Percentiles rank a stretch among this genome's conserved stretches.
phyloP scores from a whole-genome alignment of 306 rosid species.

The Quercus cerris region DNA sequence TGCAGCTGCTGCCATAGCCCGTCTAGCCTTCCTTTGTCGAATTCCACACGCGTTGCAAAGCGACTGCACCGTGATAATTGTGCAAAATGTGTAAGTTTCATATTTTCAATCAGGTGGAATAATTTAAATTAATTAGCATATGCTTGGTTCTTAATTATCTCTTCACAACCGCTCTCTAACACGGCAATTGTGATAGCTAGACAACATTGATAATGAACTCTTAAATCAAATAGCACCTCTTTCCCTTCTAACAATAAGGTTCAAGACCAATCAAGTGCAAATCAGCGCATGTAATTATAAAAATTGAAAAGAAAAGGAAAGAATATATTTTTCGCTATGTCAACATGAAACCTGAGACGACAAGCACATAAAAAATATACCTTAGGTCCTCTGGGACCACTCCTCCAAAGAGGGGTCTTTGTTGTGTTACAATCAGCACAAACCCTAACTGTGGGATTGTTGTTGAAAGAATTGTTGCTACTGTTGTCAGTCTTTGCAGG shows the following conservation, averaged over 20 bases:
- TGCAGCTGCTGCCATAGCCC: conserved; percentile 72
- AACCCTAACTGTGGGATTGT: conserved; percentile 54
- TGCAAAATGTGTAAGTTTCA: neutral
- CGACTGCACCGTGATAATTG: conserved; percentile 43
- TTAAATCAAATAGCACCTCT: too few relatives aligned
- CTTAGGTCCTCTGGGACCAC: conserved; percentile 99
- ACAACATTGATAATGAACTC: too few relatives aligned
- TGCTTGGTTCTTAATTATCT: too few relatives aligned
- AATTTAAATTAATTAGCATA: too few relatives aligned
- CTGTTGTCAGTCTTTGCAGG: conserved; percentile 31
- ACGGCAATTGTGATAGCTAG: too few relatives aligned
- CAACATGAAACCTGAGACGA: neutral
- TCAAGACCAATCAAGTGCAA: too few relatives aligned
- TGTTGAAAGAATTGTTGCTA: conserved; percentile 32
- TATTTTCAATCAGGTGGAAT: too few relatives aligned
- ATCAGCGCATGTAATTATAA: too few relatives aligned
- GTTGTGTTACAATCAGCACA: conserved; percentile 93
- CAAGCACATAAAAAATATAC: conserved; percentile 26
- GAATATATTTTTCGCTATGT: too few relatives aligned
- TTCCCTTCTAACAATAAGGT: too few relatives aligned
- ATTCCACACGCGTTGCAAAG: conserved; percentile 97
- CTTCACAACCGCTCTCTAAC: too few relatives aligned
- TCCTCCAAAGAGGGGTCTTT: conserved; percentile 97
- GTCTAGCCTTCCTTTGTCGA: conserved; percentile 91
- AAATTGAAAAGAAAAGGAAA: too few relatives aligned